Base-by-base conservation (phyloP, 768 basidiomycete species). In the Pleurotus salmoneostramineus region DNA sequence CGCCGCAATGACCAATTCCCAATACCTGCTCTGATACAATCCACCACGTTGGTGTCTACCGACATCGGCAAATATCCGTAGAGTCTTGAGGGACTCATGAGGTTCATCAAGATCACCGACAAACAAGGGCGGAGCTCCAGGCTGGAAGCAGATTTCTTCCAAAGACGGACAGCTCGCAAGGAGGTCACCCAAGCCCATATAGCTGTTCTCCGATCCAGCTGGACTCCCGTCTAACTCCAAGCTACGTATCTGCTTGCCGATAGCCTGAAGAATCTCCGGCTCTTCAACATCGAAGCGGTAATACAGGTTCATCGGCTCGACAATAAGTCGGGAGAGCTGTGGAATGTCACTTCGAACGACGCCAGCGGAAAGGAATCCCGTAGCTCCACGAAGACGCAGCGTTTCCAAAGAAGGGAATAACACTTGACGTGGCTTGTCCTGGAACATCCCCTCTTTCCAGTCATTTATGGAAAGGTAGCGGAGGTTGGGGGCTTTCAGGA, bases 221-320 rank as follows among this genome's bases (percentile, higher is more conserved):
- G 52, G 52, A 43, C 52, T 55, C 11, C 52, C 52, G 21, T 55
- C 52, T 27, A 55, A 40, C 37, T 55, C 52, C 40, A 55, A 55
- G 40, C 52, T 15, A 10, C 32, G 52, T 42, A 55, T 55, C 52
- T 43, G 35, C 14, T 55, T 37, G 10, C 52, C 52, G n/a, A 55
- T 40, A 7, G 37, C 52, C n/a, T 43, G 52, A 3, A 55, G 52
- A 12, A 55, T 55, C 31, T 55, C 52, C 10, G 40, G 52, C 36
- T 55, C 52, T 32, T 55, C 52, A 12, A 40, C 27, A 42, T 55
- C 40, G 40, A 55, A 55, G 36, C 52, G 52, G 34, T 55, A 55
- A 11, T 40, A 55, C 12, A 55, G 27, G 52, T 55, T 55, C 52
- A 55, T 55, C 15, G 52, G 52, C 40, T 55, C 52, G 11, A 43